Base-by-base conservation (phyloP, 1,139 yeast genomes). In the Saccharomyces pastorianus region DNA sequence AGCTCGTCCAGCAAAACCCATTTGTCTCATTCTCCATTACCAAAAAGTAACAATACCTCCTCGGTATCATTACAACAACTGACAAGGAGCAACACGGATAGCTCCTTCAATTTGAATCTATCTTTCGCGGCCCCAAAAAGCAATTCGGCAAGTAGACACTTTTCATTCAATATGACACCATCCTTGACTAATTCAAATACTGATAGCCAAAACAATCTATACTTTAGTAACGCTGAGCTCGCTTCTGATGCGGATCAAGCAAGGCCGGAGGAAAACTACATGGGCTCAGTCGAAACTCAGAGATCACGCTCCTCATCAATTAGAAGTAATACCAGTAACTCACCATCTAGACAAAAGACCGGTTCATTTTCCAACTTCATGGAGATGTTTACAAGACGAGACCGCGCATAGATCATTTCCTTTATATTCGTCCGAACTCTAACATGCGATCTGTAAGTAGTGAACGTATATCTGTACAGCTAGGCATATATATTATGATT, bases 161-260 rank as follows among this genome's bases (percentile, higher is more conserved):
- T 59, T 48, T 59, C 66, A 11, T 61, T 64, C 38, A 58, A 59
- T 49, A 64, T 64, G 67, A 63, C 67, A 34, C 63, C 66, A 3
- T 56, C 59, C 9, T 54, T 56, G 28, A 49, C 27, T 28, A 51
- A 50, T n/a, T 57, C 59, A 14, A 14, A 8, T 14, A 34, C 3
- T 13, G 17, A 17, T 17, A 17, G 20, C 2, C 20, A 34, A 34
- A 34, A 34, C 23, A 14, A 34, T 11, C 11, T 11, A 14, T 34
- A 14, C 11, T 2, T 34, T 34, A 6, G 11, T 3, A 34, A 34
- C 4, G 11, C 42, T 34, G 42, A 34, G 11, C 11, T 11, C 2
- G 20, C 20, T 17, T 17, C 20, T 17, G 20, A 17, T 17, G 2
- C 20, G 20, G 20, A 2, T 17, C 8, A 34, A 14, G 4, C 20